Evolutionary conservation across 768 basidiomycete genomes (phyloP).

Genomic region (Leccinellum albellum): DNA sequence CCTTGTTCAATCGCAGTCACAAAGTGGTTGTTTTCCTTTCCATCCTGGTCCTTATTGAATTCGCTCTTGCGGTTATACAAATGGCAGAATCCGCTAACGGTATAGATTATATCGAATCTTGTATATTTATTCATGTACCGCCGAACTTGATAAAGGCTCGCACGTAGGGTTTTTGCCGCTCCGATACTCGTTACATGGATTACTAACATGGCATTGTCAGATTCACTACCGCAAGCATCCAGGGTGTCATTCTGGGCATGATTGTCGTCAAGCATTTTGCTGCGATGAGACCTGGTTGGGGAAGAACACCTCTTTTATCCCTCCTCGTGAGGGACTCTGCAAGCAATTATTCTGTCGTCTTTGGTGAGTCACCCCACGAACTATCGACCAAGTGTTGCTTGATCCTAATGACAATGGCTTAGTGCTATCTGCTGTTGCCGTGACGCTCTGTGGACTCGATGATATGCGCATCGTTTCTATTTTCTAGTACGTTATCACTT

Average conservation of each 20-base stretch:
- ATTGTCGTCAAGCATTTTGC: constrained; percentile 36
- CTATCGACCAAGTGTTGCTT: not conserved
- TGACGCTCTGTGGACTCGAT: constrained; percentile 1
- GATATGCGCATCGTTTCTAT: not conserved
- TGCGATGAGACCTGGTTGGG: constrained; percentile 36
- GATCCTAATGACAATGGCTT: not conserved
- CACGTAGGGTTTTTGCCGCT: constrained; percentile 14
- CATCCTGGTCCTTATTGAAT: constrained; percentile 10
- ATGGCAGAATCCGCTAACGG: constrained; percentile 16
- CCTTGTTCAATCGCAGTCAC: constrained; percentile 35
- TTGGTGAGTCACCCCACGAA: constrained; percentile 28
- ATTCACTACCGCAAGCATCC: constrained; percentile 24
- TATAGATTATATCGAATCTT: constrained; percentile 11
- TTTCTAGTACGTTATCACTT: constrained; percentile 1
- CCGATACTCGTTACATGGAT: not conserved
- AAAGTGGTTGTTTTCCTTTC: constrained; percentile 20
- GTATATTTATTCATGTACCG: constrained; percentile 21
- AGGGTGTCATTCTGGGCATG: constrained; percentile 38
- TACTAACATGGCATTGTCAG: constrained; percentile 6
- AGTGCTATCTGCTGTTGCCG: constrained; percentile 3
- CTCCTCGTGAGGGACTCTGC: constrained; percentile 44
- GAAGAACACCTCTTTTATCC: constrained; percentile 37
- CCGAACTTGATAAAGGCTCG: not conserved
- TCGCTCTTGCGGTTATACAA: constrained; percentile 15
- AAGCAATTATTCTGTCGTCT: constrained; percentile 40